phyloP scores from a whole-genome alignment of 2,329 filamentous ascomycete genomes.

The Pseudogymnoascus verrucosus region DNA sequence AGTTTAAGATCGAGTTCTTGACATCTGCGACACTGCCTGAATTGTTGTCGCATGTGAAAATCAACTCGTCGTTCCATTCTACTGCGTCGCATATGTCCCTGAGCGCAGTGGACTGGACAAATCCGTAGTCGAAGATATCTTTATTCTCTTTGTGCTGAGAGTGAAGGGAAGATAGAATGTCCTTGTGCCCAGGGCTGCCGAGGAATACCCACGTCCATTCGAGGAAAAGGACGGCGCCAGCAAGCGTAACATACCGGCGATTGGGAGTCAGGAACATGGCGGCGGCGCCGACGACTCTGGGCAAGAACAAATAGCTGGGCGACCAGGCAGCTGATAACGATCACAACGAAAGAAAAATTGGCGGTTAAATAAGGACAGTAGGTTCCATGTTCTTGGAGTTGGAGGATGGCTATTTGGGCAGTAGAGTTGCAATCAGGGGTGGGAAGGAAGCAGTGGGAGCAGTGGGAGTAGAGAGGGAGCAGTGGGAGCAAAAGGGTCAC shows the following conservation, averaged over 20 bases:
- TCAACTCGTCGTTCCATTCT: conserved; percentile 28
- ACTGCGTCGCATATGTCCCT: conserved; percentile 27
- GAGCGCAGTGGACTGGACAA: conserved; percentile 30
- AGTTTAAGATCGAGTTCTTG: conserved; percentile 34
- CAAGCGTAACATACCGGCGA: conserved; percentile 17
- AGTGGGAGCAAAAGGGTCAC: background rate
- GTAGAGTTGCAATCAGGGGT: background rate
- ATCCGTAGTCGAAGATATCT: conserved; percentile 30
- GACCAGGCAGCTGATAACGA: background rate
- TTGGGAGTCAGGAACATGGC: conserved; percentile 9
- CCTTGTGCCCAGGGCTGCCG: conserved; percentile 12
- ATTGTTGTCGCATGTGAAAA: conserved; percentile 35
- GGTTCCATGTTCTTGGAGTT: background rate
- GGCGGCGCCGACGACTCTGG: background rate
- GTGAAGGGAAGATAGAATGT: background rate
- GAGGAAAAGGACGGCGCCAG: conserved; percentile 12
- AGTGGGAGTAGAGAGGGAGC: background rate
- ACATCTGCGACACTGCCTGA: conserved; percentile 34
- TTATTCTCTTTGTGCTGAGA: background rate
- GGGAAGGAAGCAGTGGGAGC: background rate
- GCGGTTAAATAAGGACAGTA: background rate
- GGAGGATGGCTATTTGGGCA: background rate
- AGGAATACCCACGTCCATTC: conserved; percentile 20
- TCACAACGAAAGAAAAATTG: background rate
- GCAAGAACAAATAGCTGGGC: background rate